A percentile compares a stretch with the other conserved stretches of the same genome.
These are phyloP conservation scores for Solanum pinnatisectum DNA, from an alignment of 257 asterid genomes.

Conservation along the genomic window DNA sequence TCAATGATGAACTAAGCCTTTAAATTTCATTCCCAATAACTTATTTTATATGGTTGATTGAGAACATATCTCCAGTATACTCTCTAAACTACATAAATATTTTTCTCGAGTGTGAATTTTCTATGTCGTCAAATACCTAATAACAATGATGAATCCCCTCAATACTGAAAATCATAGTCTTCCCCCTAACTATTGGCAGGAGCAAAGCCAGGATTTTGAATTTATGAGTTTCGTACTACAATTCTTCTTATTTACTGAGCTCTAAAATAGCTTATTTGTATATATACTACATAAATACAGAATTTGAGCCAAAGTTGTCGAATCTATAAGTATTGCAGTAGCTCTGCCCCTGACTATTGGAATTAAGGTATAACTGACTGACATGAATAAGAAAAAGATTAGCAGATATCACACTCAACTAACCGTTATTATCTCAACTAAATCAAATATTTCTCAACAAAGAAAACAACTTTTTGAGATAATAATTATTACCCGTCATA, in stretches of 20 bases:
- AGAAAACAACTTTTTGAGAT: background rate
- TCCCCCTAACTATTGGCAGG: background rate
- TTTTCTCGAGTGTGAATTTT: background rate
- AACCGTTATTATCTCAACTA: background rate
- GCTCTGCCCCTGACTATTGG: background rate
- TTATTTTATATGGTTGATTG: background rate
- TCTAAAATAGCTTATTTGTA: background rate
- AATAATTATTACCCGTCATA: background rate
- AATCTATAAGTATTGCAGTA: too few relatives aligned
- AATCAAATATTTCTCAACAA: background rate
- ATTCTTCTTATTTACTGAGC: background rate
- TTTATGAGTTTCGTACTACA: background rate
- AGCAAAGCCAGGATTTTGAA: background rate
- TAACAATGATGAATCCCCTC: background rate
- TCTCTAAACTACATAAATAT: background rate
- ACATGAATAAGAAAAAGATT: background rate
- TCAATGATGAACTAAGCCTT: background rate
- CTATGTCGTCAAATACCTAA: background rate
- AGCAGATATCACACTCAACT: background rate
- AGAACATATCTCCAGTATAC: background rate
- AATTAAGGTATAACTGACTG: background rate
- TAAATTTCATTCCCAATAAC: background rate
- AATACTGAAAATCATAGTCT: background rate
- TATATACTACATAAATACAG: background rate
- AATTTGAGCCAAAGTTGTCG: background rate